Base-by-base conservation (phyloP, 208 protist species). In the Trypanosoma melophagium region DNA sequence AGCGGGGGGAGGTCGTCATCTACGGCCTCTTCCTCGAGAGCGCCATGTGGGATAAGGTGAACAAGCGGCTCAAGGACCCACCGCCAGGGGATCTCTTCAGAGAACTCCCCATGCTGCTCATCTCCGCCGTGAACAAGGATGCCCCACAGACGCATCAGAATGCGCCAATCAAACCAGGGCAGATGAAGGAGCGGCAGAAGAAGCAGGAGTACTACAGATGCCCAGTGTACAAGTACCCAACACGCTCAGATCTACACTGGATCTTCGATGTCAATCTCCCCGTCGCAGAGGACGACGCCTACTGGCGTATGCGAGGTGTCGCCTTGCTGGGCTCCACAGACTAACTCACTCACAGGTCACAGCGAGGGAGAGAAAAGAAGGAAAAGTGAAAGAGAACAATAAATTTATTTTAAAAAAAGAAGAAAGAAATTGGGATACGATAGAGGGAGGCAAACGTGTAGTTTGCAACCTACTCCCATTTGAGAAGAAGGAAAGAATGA, bases 21-120 rank as follows among this genome's bases (percentile, higher is more conserved):
- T 92, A 99, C 74, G 98, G 98, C 41, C 86, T 99, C 42, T 98
- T 85, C 80, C 89, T 99, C 35, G 98, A 99, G 69, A 97, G 98
- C 17, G 96, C 95, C 67, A 88, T 90, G 61, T 99, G 98, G 98
- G 96, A 99, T 71, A 97, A 95, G 78, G 72, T 56, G 21, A 94
- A 98, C 83, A 90, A 94, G 77, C 80, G 87, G 21, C 86, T 98
- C 35, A 93, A 93, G 79, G 95, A 98, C 64, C 90, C 94, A n/a
- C 80, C 89, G 35, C 93, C 98, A 0, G 98, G 98, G 66, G 92
- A 98, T 55, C 82, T 99, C 62, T 97, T 94, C 83, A 84, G 86
- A n/a, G 84, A 92, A 74, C 83, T 99, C 59, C 98, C 98, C 28
- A 96, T 99, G 77, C 77, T 99, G 50, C 87, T 97, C 52, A 89